Percentiles rank a stretch among this genome's conserved stretches.
These are phyloP conservation scores for Candida arabinofermentans DNA, from an alignment of 805 yeast genomes.

Conservation along the genomic window DNA sequence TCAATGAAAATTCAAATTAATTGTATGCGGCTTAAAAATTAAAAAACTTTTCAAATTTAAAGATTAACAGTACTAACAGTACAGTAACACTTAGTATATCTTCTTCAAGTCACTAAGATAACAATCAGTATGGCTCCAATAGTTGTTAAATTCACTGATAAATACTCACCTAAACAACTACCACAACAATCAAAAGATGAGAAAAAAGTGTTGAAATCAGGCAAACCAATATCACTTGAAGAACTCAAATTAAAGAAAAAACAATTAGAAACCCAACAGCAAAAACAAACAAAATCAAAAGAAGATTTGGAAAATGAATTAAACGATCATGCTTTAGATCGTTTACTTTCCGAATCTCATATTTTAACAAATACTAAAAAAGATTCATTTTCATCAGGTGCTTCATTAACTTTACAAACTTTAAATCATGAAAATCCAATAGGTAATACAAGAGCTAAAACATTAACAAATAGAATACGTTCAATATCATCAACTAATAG, in stretches of 20 bases:
- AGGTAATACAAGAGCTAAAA: slow-evolving; percentile 66
- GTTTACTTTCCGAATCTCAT: slow-evolving; percentile 70
- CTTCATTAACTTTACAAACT: slow-evolving; percentile 60
- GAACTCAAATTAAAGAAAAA: slow-evolving; percentile 35
- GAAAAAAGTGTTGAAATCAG: slow-evolving; percentile 50
- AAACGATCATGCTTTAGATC: slow-evolving; percentile 69
- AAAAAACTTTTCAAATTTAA: too few relatives aligned
- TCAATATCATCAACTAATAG: slow-evolving; percentile 45
- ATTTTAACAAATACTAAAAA: slow-evolving; percentile 42
- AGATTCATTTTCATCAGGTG: slow-evolving; percentile 54
- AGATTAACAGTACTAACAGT: background rate
- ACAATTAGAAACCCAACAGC: slow-evolving; percentile 28
- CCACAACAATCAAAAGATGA: slow-evolving; percentile 42
- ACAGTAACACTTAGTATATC: background rate
- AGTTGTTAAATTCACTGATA: slow-evolving; percentile 45
- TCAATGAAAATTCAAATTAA: too few relatives aligned
- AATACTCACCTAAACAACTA: slow-evolving; percentile 22
- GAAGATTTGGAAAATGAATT: slow-evolving; percentile 52
- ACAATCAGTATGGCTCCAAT: slow-evolving; percentile 33
- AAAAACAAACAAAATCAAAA: slow-evolving; percentile 26
- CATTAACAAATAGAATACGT: slow-evolving; percentile 55
- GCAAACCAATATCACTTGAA: slow-evolving; percentile 52
- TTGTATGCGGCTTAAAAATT: background rate
- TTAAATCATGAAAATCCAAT: slow-evolving; percentile 57
- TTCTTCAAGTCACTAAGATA: too few relatives aligned